Conservation (phyloP, 306 rosid species). For the Bauhinia variegata region DNA sequence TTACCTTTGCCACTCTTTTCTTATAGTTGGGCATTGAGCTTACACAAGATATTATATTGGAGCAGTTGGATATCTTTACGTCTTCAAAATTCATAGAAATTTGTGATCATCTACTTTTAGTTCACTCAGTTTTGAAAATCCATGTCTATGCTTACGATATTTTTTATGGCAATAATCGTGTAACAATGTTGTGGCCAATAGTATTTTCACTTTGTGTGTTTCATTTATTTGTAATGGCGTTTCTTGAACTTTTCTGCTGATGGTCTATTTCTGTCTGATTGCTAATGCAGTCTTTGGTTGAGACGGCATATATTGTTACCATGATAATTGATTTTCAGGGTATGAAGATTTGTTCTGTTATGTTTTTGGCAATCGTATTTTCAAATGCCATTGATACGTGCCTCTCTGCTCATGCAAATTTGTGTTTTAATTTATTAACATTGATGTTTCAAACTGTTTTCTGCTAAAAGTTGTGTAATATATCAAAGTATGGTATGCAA, state of each 20-base stretch:
- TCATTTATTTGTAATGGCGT: background rate
- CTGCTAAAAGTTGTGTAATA: background rate
- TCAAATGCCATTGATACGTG: background rate
- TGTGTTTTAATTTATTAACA: background rate
- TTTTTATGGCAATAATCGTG: background rate
- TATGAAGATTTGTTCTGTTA: background rate
- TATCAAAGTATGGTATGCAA: background rate
- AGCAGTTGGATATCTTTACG: background rate
- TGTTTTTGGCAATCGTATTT: background rate
- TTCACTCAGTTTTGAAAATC: background rate
- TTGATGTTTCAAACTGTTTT: background rate
- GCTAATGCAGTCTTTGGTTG: background rate
- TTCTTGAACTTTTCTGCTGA: background rate
- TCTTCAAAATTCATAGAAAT: background rate
- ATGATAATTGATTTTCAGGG: background rate
- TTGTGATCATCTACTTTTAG: background rate
- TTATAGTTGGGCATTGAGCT: background rate
- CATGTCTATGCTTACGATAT: background rate
- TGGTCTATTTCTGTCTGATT: background rate
- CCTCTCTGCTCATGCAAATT: background rate
- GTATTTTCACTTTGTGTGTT: background rate
- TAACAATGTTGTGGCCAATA: background rate
- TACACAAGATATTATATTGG: background rate
- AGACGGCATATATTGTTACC: background rate
- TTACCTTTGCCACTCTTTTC: background rate